These are phyloP conservation scores for Halophytophthora batemanensis DNA, from an alignment of 352 stramenopile species.

Conservation along the genomic window DNA sequence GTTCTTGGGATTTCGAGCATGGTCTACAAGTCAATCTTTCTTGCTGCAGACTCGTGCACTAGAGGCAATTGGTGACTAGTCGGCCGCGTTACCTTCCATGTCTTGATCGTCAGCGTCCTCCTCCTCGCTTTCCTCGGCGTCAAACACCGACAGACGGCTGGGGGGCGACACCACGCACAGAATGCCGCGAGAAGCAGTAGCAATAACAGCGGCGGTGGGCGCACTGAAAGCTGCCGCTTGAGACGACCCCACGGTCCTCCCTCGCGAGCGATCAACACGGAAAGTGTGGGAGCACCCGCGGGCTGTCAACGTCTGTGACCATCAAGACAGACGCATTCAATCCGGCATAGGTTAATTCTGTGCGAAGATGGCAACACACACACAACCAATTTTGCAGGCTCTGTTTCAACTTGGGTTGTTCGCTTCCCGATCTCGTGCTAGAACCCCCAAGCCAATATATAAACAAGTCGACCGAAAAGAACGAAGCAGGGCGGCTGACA, in stretches of 20 bases:
- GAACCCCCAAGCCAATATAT: not conserved
- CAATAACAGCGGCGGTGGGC: constrained; percentile 23
- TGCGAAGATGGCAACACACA: not conserved
- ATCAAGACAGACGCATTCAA: not conserved
- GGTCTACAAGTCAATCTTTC: constrained; percentile 29
- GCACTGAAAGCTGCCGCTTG: constrained; percentile 1
- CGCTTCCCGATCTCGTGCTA: no score
- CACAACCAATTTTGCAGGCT: no score
- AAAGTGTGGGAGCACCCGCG: constrained; percentile 18
- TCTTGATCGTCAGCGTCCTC: constrained; percentile 23
- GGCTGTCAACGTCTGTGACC: constrained; percentile 5
- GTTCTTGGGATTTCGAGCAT: not conserved
- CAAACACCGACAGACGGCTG: constrained; percentile 44
- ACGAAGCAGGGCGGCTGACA: not conserved
- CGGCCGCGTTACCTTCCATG: constrained; percentile 3
- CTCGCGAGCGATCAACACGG: constrained; percentile 12
- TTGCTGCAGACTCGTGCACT: constrained; percentile 18
- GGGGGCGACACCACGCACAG: constrained; percentile 37
- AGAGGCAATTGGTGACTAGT: not conserved
- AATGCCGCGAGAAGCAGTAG: constrained; percentile 52
- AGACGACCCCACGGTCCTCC: constrained; percentile 19
- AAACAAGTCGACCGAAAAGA: not conserved
- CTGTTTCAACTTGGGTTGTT: no score
- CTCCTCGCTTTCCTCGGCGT: constrained; percentile 55
- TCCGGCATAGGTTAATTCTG: constrained; percentile 2